Conservation (phyloP, 352 stramenopile species). For the Globisporangium barbulae region DNA sequence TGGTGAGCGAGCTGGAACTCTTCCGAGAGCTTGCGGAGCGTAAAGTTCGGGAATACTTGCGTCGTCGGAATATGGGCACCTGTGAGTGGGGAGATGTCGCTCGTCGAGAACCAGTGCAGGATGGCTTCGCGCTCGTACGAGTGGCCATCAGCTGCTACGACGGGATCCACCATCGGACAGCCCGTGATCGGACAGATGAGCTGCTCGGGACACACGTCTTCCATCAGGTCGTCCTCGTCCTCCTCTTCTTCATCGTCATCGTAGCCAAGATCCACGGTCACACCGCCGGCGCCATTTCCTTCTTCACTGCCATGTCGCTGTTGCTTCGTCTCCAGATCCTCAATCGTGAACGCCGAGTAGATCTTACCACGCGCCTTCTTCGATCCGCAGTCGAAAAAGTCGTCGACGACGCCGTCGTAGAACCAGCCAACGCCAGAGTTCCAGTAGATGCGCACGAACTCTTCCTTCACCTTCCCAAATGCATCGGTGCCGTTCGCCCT, state of each 20-base stretch:
- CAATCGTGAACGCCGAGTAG: slow-evolving; percentile 44
- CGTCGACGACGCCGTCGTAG: slow-evolving; percentile 31
- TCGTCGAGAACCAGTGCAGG: slow-evolving; percentile 89
- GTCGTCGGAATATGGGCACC: slow-evolving; percentile 67
- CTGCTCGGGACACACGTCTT: slow-evolving; percentile 46
- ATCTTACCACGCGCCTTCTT: slow-evolving; percentile 43
- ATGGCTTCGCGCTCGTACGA: slow-evolving; percentile 97
- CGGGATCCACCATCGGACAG: slow-evolving; percentile 94
- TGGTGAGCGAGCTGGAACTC: slow-evolving; percentile 38
- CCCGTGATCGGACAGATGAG: slow-evolving; percentile 93
- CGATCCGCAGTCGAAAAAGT: slow-evolving; percentile 42
- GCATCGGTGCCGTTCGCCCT: slow-evolving; percentile 37
- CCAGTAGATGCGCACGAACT: slow-evolving; percentile 58
- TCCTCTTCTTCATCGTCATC: slow-evolving; percentile 20
- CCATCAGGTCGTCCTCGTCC: slow-evolving; percentile 21
- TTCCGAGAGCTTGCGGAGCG: slow-evolving; percentile 63
- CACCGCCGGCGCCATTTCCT: slow-evolving; percentile 27
- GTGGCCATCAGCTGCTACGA: slow-evolving; percentile 96
- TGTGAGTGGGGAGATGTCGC: slow-evolving; percentile 78
- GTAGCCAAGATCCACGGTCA: slow-evolving; percentile 19
- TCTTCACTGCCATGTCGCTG: slow-evolving; percentile 25
- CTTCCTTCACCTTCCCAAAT: slow-evolving; percentile 38
- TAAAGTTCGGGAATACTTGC: slow-evolving; percentile 75
- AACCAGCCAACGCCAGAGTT: slow-evolving; percentile 10
- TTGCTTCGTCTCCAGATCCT: slow-evolving; percentile 26